Evolutionary conservation across 2,329 filamentous ascomycete species (phyloP).

Genomic region (Calonectria henricotiae): DNA sequence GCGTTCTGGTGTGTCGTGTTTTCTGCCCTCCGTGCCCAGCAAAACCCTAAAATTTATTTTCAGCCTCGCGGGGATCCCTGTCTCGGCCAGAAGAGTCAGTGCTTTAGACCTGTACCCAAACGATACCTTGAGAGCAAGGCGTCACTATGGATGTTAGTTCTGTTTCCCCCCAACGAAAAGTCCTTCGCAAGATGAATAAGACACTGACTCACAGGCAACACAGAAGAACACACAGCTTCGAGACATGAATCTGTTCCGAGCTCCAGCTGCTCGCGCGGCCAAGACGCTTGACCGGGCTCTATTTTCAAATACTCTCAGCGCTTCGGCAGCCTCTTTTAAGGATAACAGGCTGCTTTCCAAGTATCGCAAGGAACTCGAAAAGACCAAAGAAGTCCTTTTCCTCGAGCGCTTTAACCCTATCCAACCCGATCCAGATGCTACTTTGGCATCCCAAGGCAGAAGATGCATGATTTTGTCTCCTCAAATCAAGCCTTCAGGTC

Average conservation of each 20-base stretch:
- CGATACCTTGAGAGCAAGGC: constrained; percentile 46
- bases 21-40: neutral
- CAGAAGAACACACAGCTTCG: constrained; percentile 54
- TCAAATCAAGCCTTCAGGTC: constrained; percentile 70
- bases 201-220: constrained; percentile 30
- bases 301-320: constrained; percentile 83
- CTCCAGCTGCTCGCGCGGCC: constrained; percentile 82
- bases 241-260: constrained; percentile 78
- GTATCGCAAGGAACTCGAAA: constrained; percentile 78
- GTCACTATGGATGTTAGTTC: constrained; percentile 57
- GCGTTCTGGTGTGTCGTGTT: too few species aligned
- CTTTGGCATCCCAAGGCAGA: constrained; percentile 68
- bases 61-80: constrained; percentile 37
- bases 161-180: neutral
- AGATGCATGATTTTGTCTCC: constrained; percentile 76
- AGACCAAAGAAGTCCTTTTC: constrained; percentile 77
- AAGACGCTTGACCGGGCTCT: constrained; percentile 86
- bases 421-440: constrained; percentile 73
- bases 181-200: constrained; percentile 7
- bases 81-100: constrained; percentile 40
- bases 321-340: constrained; percentile 84
- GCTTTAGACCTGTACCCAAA: constrained; percentile 43
- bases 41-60: constrained; percentile 52
- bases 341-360: constrained; percentile 83
- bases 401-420: constrained; percentile 78